A percentile compares a stretch with the other conserved stretches of the same genome.
Evolutionary conservation across 1,284 basidiomycete genomes (phyloP).

Genomic region (Microbotryomycetes sp.): DNA sequence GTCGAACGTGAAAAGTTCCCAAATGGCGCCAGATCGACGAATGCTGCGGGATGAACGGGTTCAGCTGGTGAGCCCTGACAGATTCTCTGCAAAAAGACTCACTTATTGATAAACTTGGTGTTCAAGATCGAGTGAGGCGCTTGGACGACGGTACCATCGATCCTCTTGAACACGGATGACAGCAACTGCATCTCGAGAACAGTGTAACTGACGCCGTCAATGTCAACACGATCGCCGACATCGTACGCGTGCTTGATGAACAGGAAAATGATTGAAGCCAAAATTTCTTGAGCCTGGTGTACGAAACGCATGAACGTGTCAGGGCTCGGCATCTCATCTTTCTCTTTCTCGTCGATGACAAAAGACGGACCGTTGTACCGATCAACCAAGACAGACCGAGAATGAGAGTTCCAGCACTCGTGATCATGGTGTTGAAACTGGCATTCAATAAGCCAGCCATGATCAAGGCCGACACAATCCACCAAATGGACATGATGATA

Average conservation of each 20-base stretch:
- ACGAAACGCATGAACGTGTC: too few species aligned
- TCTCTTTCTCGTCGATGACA: too few species aligned
- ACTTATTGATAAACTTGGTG: constrained; percentile 53
- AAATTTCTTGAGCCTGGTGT: constrained; percentile 28
- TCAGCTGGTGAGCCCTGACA: constrained; percentile 30
- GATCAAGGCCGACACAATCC: constrained; percentile 36
- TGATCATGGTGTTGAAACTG: constrained; percentile 36
- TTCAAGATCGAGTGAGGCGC: constrained; percentile 63
- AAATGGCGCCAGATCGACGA: constrained; percentile 48
- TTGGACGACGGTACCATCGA: constrained; percentile 53
- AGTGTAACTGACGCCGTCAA: constrained; percentile 56
- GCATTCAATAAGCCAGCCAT: constrained; percentile 37
- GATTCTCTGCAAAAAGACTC: constrained; percentile 27
- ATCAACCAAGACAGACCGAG: constrained; percentile 52
- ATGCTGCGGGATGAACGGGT: constrained; percentile 39
- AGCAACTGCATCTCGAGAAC: constrained; percentile 77
- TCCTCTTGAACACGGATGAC: constrained; percentile 54
- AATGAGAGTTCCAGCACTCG: constrained; percentile 37
- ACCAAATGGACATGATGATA: constrained; percentile 40
- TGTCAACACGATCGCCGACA: constrained; percentile 67
- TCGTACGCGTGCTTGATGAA: constrained; percentile 65
- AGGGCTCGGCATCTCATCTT: too few species aligned
- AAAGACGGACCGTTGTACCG: constrained; percentile 57
- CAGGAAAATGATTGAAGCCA: constrained; percentile 51
- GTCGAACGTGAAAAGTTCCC: constrained; percentile 67